A percentile compares a stretch with the other conserved stretches of the same genome.
phyloP scores from a whole-genome alignment of 495 filamentous ascomycete genomes.

The Jackrogersella multiformis region DNA sequence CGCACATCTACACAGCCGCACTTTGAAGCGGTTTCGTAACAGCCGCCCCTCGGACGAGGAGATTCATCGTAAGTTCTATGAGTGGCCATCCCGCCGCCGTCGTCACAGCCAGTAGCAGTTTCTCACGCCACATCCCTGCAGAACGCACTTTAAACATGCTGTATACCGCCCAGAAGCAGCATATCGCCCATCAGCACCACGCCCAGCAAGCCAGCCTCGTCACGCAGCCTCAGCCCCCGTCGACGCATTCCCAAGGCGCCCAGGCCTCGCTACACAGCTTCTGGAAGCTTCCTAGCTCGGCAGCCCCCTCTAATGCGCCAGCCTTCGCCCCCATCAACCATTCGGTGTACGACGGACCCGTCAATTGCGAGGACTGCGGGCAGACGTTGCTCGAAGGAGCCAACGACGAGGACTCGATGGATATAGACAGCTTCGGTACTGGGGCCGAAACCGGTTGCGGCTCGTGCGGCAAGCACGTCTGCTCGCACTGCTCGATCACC shows the following conservation, averaged over 20 bases:
- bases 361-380: slow-evolving; percentile 58
- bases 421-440: slow-evolving; percentile 23
- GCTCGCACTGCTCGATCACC: slow-evolving; percentile 59
- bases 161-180: slow-evolving; percentile 57
- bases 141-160: slow-evolving; percentile 59
- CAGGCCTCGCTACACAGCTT: slow-evolving; percentile 59
- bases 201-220: slow-evolving; percentile 13
- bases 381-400: slow-evolving; percentile 36
- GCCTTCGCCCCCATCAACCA: slow-evolving; percentile 1
- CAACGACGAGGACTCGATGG: slow-evolving; percentile 42
- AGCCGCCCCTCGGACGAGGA: slow-evolving; percentile 58
- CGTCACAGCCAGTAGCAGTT: slow-evolving; percentile 18
- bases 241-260: slow-evolving; percentile 11
- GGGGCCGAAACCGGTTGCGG: slow-evolving; percentile 42
- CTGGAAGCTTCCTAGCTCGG: slow-evolving; percentile 52
- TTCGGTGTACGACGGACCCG: slow-evolving; percentile 22
- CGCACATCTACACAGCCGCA: slow-evolving; percentile 53
- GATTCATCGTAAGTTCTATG: slow-evolving; percentile 55
- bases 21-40: slow-evolving; percentile 61
- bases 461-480: slow-evolving; percentile 57
- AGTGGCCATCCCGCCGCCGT: slow-evolving; percentile 17
- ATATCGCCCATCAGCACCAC: slow-evolving; percentile 24
- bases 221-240: slow-evolving; percentile 14
- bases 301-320: slow-evolving; percentile 5
- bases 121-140: slow-evolving; percentile 31